Evolutionary conservation across 2,329 filamentous ascomycete species (phyloP), one percentile per base, ranked within the genome.

Genomic region (Ophiocordyceps unilateralis): DNA sequence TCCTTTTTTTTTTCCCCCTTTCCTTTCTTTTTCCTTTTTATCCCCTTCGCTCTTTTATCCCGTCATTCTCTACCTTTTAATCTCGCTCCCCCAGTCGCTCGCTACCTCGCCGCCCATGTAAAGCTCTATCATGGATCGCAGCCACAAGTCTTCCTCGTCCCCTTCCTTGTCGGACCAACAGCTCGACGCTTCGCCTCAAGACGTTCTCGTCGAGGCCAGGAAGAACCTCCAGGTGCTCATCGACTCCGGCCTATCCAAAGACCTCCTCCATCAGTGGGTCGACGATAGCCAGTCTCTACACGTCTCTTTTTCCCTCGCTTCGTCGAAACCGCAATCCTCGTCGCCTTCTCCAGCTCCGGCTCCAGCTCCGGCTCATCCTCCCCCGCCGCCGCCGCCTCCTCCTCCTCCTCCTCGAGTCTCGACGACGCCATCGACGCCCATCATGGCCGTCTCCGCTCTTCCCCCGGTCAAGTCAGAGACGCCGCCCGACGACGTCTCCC

Each of bases 171-270:
- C n/a, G 22, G 37, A 53, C 37, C 54, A 57, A 43, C 52, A 52
- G 39, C 48, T 54, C 45, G 59, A 61, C 36, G 51, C 61, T 36
- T 61, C 58, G 20, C 57, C 64, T 15, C 62, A 65, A 47, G 60
- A 67, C 55, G 60, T 67, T 43, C 58, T 67, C 44, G 62, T 59
- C 19, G 64, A 67, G 52, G 64, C 64, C 39, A 56, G 64, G 39
- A 64, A 65, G 51, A 67, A 66, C 45, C 58, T 67, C 7, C 63
- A 67, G 54, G 60, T 60, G 39, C 53, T 67, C 48, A 67, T 67
- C 48, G 64, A 66, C 46, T 64, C 63, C 15, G 64, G 64, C 39
- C 50, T 67, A 10, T 66, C 64, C 42, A 63, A 60, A 50, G 64
- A 67, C 44, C 51, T 61, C 36, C 57, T 64, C 23, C 61, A 64